Percentiles rank a stretch among this genome's conserved stretches.
Evolutionary conservation across 768 basidiomycete species (phyloP).

Genomic region (Collybiopsis luxurians): DNA sequence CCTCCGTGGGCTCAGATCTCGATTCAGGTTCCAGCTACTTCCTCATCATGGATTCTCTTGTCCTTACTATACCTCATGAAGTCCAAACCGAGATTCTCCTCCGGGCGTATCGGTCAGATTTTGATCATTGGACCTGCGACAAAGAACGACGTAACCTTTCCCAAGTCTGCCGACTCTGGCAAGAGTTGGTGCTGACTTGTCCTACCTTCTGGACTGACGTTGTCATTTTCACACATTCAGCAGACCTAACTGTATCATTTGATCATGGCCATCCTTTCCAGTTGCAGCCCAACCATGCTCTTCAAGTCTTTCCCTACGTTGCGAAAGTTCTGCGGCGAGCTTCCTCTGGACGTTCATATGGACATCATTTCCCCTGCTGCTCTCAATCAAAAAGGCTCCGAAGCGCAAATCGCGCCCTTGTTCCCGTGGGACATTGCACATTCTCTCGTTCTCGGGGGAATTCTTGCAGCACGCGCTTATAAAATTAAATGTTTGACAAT

Average conservation of each 20-base stretch:
- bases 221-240: not conserved
- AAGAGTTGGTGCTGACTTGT: not conserved
- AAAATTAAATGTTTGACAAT: too few relatives aligned
- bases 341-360: too few relatives aligned
- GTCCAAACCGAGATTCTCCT: not conserved
- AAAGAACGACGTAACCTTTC: not conserved
- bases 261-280: not conserved
- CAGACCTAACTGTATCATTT: not conserved
- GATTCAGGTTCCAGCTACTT: conserved; percentile 12
- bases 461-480: too few relatives aligned
- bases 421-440: too few relatives aligned
- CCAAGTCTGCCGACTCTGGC: not conserved
- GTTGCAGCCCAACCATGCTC: too few relatives aligned
- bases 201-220: not conserved
- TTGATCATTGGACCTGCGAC: not conserved
- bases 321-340: too few relatives aligned
- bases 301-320: not conserved
- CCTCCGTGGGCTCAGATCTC: too few relatives aligned
- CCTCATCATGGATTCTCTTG: not conserved
- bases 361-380: too few relatives aligned
- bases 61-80: not conserved
- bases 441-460: too few relatives aligned
- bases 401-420: too few relatives aligned
- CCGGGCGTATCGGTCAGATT: not conserved
- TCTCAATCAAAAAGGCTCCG: too few relatives aligned